phyloP scores from a whole-genome alignment of 768 basidiomycete genomes.

The Coprinopsis cinerea region DNA sequence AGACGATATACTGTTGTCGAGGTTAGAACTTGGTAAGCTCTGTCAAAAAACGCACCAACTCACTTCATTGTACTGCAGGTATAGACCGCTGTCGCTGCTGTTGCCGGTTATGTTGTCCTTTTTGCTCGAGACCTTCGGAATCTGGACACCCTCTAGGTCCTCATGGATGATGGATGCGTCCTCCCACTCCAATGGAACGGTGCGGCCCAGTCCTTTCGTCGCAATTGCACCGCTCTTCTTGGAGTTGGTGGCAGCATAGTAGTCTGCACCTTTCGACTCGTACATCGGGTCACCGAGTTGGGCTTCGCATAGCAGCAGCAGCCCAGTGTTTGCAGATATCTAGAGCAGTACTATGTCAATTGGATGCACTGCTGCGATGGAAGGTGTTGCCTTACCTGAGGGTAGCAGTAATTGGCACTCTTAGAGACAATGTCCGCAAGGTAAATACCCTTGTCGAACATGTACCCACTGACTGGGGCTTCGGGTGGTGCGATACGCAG shows the following conservation, averaged over 20 bases:
- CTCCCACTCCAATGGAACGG: not conserved
- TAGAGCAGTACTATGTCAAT: not conserved
- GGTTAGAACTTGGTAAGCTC: not conserved
- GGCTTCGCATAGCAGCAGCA: slow-evolving; percentile 1
- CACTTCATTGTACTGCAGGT: slow-evolving; percentile 3
- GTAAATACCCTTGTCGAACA: slow-evolving; percentile 7
- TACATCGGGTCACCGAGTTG: slow-evolving; percentile 3
- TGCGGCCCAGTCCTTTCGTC: slow-evolving; percentile 2
- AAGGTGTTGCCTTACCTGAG: not conserved
- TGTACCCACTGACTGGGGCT: slow-evolving; percentile 2
- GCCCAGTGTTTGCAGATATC: not conserved
- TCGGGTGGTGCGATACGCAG: slow-evolving; percentile 3
- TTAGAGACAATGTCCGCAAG: slow-evolving; percentile 6
- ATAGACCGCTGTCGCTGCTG: not conserved
- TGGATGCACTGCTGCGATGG: not conserved
- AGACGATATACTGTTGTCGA: slow-evolving; percentile 1
- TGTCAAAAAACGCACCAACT: not conserved
- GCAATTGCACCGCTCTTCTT: slow-evolving; percentile 1
- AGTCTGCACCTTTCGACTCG: not conserved
- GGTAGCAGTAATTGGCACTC: slow-evolving; percentile 3
- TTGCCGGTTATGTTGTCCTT: not conserved
- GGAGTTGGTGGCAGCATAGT: slow-evolving; percentile 1
- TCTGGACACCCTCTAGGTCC: not conserved
- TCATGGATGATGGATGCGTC: not conserved
- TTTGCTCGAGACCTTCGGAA: not conserved